These are phyloP conservation scores for Antarctomyces pellizariae DNA, from an alignment of 495 filamentous ascomycete genomes.

Conservation along the genomic window DNA sequence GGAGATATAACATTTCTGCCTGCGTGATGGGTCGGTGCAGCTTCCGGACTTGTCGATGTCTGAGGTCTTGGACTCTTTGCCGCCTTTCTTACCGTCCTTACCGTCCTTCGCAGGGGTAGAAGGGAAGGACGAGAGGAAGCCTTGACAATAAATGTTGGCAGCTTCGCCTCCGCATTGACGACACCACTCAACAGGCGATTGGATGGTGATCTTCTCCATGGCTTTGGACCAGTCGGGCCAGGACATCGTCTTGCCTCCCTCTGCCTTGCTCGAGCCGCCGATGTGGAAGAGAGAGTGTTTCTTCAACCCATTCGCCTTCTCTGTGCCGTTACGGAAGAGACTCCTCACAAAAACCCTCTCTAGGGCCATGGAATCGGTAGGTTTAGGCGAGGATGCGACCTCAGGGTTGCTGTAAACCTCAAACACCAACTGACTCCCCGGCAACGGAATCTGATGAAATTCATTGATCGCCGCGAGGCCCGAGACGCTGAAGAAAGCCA, in stretches of 20 bases:
- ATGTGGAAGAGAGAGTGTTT: conserved; percentile 35
- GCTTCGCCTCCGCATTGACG: conserved; percentile 26
- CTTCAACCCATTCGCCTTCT: conserved; percentile 17
- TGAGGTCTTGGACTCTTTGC: neutral
- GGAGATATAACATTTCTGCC: too few relatives aligned
- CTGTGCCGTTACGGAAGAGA: conserved; percentile 43
- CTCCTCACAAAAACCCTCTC: conserved; percentile 38
- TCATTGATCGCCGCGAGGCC: conserved; percentile 22
- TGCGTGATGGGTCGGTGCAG: conserved; percentile 4
- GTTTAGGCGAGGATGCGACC: conserved; percentile 13
- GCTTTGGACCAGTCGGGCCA: conserved; percentile 30
- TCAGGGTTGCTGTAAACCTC: conserved; percentile 36
- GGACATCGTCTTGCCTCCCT: too few relatives aligned
- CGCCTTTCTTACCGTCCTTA: too few relatives aligned
- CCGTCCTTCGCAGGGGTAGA: neutral
- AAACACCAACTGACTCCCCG: conserved; percentile 32
- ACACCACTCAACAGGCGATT: conserved; percentile 34
- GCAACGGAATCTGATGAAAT: conserved; percentile 35
- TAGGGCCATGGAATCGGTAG: conserved; percentile 1
- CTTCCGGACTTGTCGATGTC: neutral
- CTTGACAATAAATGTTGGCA: conserved; percentile 13
- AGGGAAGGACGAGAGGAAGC: neutral
- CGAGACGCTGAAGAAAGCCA: conserved; percentile 36
- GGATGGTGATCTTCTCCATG: conserved; percentile 28
- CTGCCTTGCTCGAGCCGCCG: conserved; percentile 20